Evolutionary conservation across 2,329 filamentous ascomycete genomes (phyloP).

Genomic region (Colletotrichum incanum): DNA sequence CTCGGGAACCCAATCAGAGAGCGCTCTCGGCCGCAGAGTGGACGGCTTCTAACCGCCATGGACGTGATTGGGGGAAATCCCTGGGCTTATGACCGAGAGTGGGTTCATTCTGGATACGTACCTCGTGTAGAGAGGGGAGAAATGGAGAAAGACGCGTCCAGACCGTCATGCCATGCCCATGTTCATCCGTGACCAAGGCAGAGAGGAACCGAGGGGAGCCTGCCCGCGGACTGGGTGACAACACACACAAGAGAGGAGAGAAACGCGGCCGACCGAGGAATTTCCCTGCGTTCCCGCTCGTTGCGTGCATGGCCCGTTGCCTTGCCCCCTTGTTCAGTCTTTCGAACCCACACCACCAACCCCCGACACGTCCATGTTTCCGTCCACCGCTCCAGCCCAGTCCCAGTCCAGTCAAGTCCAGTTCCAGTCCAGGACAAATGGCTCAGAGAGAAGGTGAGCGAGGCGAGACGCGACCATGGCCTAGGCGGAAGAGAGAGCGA

Average conservation of each 20-base stretch:
- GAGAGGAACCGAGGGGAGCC: neutral
- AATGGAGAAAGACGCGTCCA: conserved; percentile 20
- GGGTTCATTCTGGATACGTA: neutral
- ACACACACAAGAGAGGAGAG: neutral
- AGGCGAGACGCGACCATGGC: conserved; percentile 4
- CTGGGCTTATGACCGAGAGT: conserved; percentile 11
- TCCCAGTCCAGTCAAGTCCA: conserved; percentile 3
- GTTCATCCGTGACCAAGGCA: conserved; percentile 1
- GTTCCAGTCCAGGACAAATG: conserved; percentile 4
- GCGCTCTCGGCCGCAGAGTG: neutral
- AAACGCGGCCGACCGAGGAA: neutral
- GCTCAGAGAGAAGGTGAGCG: neutral
- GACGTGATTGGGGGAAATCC: conserved; percentile 21
- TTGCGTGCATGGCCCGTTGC: conserved; percentile 9
- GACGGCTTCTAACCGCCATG: conserved; percentile 7
- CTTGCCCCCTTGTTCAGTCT: neutral
- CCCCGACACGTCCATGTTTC: conserved; percentile 3
- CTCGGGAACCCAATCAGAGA: neutral
- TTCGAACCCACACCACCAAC: conserved; percentile 7
- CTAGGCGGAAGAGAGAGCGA: neutral
- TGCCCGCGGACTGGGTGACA: too few species aligned
- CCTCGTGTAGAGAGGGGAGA: conserved; percentile 18
- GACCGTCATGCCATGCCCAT: conserved; percentile 17
- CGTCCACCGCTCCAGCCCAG: conserved; percentile 11
- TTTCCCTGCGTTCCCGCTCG: conserved; percentile 2